Conservation (phyloP, 1,284 basidiomycete species). For the Inonotus hispidus region DNA sequence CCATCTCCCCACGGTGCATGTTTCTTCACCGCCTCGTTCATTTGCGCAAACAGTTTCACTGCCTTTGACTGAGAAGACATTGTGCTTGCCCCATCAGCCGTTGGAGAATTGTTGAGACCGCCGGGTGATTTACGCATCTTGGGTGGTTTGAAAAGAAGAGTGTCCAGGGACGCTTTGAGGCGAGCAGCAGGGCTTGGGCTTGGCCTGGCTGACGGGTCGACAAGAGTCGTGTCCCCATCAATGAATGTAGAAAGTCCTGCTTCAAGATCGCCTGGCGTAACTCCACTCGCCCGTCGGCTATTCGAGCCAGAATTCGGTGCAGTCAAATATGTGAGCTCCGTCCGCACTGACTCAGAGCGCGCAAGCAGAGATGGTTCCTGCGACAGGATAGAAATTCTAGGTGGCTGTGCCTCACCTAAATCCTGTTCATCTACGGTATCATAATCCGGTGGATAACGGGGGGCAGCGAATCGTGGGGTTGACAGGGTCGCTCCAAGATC, state of each 20-base stretch:
- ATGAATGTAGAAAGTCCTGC: slow-evolving; percentile 5
- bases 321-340: slow-evolving; percentile 18
- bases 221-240: slow-evolving; percentile 13
- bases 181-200: slow-evolving; percentile 11
- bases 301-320: slow-evolving; percentile 11
- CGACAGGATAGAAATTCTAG: neutral
- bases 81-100: neutral
- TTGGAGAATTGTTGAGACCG: neutral
- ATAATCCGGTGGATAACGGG: neutral
- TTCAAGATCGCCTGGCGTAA: neutral
- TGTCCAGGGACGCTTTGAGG: slow-evolving; percentile 15
- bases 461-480: slow-evolving; percentile 8
- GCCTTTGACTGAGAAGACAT: neutral
- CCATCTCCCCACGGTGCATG: slow-evolving; percentile 10
- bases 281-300: slow-evolving; percentile 7
- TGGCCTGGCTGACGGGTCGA: neutral
- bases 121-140: slow-evolving; percentile 7
- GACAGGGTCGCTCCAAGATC: slow-evolving; percentile 6
- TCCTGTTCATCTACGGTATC: slow-evolving; percentile 1
- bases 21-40: slow-evolving; percentile 8
- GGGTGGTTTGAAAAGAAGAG: slow-evolving; percentile 5
- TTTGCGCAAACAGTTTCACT: neutral
- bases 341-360: slow-evolving; percentile 14
- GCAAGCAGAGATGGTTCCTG: slow-evolving; percentile 15
- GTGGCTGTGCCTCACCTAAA: neutral